These are phyloP conservation scores for Blastocystis sp. DNA, from an alignment of 352 stramenopile species.

Conservation along the genomic window DNA sequence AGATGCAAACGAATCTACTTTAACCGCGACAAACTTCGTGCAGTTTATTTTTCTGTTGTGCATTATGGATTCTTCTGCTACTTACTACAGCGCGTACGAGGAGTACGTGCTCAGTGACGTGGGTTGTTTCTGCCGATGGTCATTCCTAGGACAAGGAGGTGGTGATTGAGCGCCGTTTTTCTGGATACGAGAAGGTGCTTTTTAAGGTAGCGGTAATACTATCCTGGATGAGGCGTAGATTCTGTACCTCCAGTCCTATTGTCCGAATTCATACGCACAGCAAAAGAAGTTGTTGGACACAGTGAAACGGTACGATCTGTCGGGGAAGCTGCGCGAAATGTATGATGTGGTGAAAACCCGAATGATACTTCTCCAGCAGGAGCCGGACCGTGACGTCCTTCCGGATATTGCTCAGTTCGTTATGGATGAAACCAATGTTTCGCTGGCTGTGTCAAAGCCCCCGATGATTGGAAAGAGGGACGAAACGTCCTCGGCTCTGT, in stretches of 20 bases:
- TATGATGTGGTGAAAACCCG: slow-evolving; percentile 25
- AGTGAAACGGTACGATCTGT: background rate
- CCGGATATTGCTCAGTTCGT: background rate
- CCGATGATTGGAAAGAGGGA: background rate
- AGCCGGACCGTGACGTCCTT: background rate
- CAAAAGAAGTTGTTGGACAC: slow-evolving; percentile 13
- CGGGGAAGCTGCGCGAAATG: background rate
- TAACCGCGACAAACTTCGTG: no score
- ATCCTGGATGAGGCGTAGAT: slow-evolving; percentile 6
- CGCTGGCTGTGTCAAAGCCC: no score
- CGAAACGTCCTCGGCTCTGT: background rate
- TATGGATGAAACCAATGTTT: background rate
- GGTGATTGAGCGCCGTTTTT: slow-evolving; percentile 14
- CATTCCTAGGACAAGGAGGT: slow-evolving; percentile 31
- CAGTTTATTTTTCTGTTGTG: background rate
- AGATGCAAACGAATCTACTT: no score
- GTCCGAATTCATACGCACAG: background rate
- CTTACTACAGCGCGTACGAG: slow-evolving; percentile 44
- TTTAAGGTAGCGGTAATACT: background rate
- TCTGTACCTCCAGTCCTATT: slow-evolving; percentile 40
- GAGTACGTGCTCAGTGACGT: slow-evolving; percentile 50
- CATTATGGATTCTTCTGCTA: background rate
- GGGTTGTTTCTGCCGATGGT: background rate
- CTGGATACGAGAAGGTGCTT: background rate
- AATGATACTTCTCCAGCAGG: slow-evolving; percentile 19